Percentiles rank a stretch among this genome's conserved stretches.
phyloP scores from a whole-genome alignment of 495 filamentous ascomycete species.

The Pseudotulostoma volvatum region DNA sequence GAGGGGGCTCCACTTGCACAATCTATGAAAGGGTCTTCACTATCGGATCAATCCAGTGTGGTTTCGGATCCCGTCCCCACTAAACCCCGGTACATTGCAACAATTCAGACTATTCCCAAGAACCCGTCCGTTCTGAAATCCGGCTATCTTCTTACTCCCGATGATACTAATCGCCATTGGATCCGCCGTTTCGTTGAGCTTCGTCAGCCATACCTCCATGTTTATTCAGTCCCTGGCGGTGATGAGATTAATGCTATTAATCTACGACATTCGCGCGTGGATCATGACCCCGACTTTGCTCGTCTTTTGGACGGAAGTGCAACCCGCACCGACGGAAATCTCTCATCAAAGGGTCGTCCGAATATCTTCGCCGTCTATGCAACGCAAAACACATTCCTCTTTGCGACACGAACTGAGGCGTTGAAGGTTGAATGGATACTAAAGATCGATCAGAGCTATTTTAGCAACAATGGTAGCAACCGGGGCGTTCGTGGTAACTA shows the following conservation, averaged over 20 bases:
- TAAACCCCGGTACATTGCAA: constrained; percentile 46
- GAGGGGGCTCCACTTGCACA: constrained; percentile 54
- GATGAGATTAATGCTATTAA: constrained; percentile 85
- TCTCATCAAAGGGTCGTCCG: constrained; percentile 36
- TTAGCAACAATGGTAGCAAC: constrained; percentile 19
- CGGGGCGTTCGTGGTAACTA: too few species aligned
- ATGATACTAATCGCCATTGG: constrained; percentile 57
- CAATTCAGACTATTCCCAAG: constrained; percentile 54
- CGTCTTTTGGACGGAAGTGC: constrained; percentile 44
- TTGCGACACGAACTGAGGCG: constrained; percentile 68
- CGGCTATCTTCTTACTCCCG: constrained; percentile 69
- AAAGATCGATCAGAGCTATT: constrained; percentile 50
- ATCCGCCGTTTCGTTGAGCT: constrained; percentile 84
- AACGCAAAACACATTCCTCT: constrained; percentile 83
- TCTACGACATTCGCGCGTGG: constrained; percentile 67
- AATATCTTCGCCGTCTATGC: constrained; percentile 90
- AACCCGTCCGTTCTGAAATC: constrained; percentile 61
- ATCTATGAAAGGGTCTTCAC: constrained; percentile 14
- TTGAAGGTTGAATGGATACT: constrained; percentile 94
- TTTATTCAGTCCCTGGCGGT: constrained; percentile 66
- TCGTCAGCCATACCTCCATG: constrained; percentile 78
- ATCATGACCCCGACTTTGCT: constrained; percentile 74
- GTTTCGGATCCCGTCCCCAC: constrained; percentile 14
- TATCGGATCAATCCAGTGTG: constrained; percentile 12
- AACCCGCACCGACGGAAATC: constrained; percentile 13